Base-by-base conservation (phyloP, 139 green algal genomes). In the Micractinium conductrix region DNA sequence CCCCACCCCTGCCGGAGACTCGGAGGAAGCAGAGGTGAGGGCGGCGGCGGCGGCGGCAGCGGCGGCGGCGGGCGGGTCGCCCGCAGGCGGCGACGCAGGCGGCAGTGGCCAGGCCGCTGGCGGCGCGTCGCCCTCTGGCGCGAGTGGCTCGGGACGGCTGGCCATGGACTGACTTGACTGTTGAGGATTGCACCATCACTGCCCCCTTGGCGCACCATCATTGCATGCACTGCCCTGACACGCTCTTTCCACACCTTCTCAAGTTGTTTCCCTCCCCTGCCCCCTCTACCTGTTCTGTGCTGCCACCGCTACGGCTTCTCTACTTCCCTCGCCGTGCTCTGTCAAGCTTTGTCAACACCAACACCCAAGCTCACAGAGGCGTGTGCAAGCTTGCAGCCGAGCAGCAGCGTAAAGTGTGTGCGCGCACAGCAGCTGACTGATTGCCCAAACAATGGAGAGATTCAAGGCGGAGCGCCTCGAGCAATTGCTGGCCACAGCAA, bases 21-120 rank as follows among this genome's bases (percentile, higher is more conserved):
- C 75, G 1, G 75, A 81, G 38, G 75, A 81, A 10, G 75, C 55
- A 4, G 75, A 81, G 37, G 35, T 30, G 53, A 53, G 53, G 22
- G 75, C 53, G 40, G 70, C 70, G 4, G 75, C 53, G 40, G 70
- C 70, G 4, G 40, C 42, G 0, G 75, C 55, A 2, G 37, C 37
- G 4, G 53, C 55, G 4, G 75, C 75, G 14, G 75, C 75, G 1
- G 48, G 3, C 9, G 45, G 33, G 0, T 67, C 74, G 48, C 45
- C 65, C 33, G 12, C 65, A 5, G 65, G 65, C 74, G 67, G 74
- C n/a, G 42, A 4, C 35, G 67, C 67, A 21, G 33, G 67, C 35
- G 33, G 40, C 42, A 9, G 75, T 33, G 67, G 74, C n/a, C 28
- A 78, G 42, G 65, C 35, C 1, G 33, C 33, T 4, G 16, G 1